Evolutionary conservation across 371 early-diverging fungal species (phyloP), one percentile per base, ranked within the genome.

Genomic region (Phascolomyces articulosus): DNA sequence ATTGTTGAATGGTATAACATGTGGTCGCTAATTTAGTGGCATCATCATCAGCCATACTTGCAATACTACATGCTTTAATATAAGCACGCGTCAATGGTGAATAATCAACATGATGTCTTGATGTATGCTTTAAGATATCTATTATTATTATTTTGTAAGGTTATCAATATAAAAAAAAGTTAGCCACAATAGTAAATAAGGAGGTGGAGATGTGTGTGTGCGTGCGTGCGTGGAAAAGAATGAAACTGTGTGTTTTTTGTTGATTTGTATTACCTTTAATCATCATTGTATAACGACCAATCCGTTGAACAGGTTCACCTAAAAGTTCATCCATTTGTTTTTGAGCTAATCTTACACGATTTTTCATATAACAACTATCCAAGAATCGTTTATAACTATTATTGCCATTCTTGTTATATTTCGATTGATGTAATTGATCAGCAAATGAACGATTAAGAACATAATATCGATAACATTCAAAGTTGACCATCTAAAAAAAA

Each of bases 401-500:
- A 47, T 83, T 83, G 15, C 26, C n/a, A n/a, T n/a, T n/a, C n/a
- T n/a, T n/a, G n/a, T n/a, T n/a, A n/a, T n/a, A n/a, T n/a, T n/a
- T n/a, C n/a, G n/a, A n/a, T n/a, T n/a, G n/a, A 44, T 80, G 79
- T 18, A 75, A 24, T 8, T 70, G 58, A 27, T 74, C 77, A 16
- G 80, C 80, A 44, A 71, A 72, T 26, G 67, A 44, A 55, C 73
- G 70, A 31, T 73, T 78, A 29, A 78, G 58, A 18, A 75, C 57
- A 63, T 78, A 83, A 40, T 77, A 78, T 61, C 80, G 56, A 60
- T 83, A 83, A 38, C 83, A 83, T 40, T 76, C 78, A 60, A 80
- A 77, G 31, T 71, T 67, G 28, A 56, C 62, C 55, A 79, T 75
- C 79, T 78, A 54, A 23, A 18, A 9, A 34, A 9, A 34, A 9